A percentile compares a stretch with the other conserved stretches of the same genome.
Conservation (phyloP, 306 rosid genomes). For the Heteromeles arbutifolia region DNA sequence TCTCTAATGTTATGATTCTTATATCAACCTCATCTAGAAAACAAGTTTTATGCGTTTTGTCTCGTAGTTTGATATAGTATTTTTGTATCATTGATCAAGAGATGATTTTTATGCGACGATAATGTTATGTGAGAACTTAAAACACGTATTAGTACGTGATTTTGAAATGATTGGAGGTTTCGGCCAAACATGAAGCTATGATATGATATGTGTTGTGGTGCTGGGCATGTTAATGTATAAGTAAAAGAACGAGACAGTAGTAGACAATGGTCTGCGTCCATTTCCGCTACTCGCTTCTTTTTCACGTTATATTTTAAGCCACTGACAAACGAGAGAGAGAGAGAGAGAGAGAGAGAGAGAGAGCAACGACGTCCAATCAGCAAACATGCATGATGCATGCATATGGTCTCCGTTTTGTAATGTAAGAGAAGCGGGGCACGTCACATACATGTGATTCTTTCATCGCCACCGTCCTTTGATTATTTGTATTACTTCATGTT, state of each 20-base stretch:
- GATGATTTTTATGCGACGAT: no score
- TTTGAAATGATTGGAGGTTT: no score
- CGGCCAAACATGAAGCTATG: no score
- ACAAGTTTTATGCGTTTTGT: no score
- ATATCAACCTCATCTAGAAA: no score
- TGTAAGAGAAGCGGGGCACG: conserved; percentile 9
- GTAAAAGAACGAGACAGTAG: neutral
- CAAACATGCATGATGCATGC: neutral
- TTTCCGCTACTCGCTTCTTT: no score
- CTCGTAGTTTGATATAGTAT: no score
- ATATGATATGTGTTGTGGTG: neutral
- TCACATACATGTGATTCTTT: conserved; percentile 35
- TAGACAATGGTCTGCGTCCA: neutral
- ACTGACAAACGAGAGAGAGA: neutral
- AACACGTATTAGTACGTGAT: no score
- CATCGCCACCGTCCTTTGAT: conserved; percentile 24
- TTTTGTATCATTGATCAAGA: no score
- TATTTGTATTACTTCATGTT: no score
- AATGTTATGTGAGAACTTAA: no score
- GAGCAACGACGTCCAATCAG: neutral
- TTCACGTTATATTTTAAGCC: neutral
- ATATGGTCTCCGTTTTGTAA: neutral
- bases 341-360: neutral
- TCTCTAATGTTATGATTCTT: no score
- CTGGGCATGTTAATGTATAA: neutral